Conservation (phyloP, 148 eudicot species). For the Heliamphora exappendiculata region DNA sequence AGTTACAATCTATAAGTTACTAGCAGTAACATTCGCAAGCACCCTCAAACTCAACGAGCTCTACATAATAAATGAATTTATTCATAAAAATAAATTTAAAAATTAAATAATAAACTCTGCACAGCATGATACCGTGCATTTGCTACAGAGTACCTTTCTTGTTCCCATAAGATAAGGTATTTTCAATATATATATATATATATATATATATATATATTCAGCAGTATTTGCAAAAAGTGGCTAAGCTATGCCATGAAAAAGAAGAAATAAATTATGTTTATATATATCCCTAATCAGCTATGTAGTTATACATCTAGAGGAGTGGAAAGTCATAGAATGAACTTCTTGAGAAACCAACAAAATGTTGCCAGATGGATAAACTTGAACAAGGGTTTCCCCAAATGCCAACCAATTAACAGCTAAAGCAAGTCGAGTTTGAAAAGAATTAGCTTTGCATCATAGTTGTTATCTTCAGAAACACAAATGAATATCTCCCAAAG, state of each 20-base stretch:
- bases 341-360: slow-evolving; percentile 5
- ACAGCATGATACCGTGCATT: no score
- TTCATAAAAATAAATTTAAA: no score
- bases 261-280: neutral
- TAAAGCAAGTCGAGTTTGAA: neutral
- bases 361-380: neutral
- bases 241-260: neutral
- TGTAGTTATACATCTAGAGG: neutral
- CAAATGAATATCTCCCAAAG: neutral
- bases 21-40: no score
- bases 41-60: no score
- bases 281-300: neutral
- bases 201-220: no score
- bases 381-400: neutral
- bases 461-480: neutral
- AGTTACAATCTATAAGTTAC: no score
- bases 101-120: no score
- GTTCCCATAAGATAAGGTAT: no score
- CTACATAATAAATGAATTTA: no score
- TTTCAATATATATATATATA: no score
- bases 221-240: neutral
- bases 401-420: slow-evolving; percentile 10
- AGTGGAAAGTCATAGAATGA: neutral
- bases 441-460: neutral
- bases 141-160: no score